Conservation (phyloP, 352 stramenopile genomes). For the Phytophthora macrochlamydospora region DNA sequence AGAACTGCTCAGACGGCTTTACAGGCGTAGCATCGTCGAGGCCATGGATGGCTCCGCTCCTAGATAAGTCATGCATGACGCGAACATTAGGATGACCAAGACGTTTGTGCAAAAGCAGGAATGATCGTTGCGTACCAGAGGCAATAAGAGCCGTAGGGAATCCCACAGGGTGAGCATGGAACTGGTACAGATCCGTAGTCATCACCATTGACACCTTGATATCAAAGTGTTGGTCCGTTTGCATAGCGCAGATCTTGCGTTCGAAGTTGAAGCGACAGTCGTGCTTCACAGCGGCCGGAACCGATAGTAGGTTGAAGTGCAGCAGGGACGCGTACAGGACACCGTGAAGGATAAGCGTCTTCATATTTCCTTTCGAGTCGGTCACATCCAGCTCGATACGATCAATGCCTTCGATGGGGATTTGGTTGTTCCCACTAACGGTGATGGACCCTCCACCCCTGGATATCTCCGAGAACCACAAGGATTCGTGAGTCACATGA, state of each 20-base stretch:
- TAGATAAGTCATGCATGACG: slow-evolving; percentile 1
- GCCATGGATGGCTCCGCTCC: background rate
- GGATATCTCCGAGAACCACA: slow-evolving; percentile 5
- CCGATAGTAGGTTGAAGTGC: slow-evolving; percentile 4
- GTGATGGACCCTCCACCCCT: slow-evolving; percentile 3
- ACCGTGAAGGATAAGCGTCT: background rate
- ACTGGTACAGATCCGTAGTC: slow-evolving; percentile 10
- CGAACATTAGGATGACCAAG: background rate
- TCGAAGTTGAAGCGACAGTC: slow-evolving; percentile 9
- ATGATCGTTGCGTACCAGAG: slow-evolving; percentile 2
- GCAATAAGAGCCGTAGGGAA: slow-evolving; percentile 1
- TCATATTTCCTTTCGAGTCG: slow-evolving; percentile 9
- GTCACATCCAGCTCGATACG: slow-evolving; percentile 2
- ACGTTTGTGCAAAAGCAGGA: background rate
- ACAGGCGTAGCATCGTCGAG: background rate
- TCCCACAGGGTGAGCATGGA: background rate
- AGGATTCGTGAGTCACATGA: background rate
- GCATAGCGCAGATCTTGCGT: background rate
- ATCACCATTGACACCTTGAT: background rate
- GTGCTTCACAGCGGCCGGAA: background rate
- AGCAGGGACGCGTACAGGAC: slow-evolving; percentile 9
- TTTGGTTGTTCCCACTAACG: slow-evolving; percentile 3
- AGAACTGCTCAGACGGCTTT: background rate
- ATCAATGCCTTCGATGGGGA: slow-evolving; percentile 5
- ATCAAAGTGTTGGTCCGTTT: slow-evolving; percentile 12